Evolutionary conservation across 257 asterid species (phyloP).

Genomic region (Mentha longifolia): DNA sequence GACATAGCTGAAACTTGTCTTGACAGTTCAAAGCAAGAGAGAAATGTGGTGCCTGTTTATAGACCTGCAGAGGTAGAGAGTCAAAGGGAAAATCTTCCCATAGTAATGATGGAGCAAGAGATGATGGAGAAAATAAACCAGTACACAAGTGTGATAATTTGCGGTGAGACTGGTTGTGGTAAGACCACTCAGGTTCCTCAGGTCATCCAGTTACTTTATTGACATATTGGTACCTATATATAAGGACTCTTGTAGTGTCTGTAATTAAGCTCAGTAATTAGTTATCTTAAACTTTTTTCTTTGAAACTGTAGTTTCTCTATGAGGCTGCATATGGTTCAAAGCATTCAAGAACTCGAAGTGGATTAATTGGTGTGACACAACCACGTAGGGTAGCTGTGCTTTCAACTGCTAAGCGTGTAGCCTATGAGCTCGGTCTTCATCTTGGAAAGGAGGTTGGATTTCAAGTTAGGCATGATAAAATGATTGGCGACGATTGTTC

Average conservation of each 20-base stretch:
- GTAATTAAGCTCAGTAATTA: too few species aligned
- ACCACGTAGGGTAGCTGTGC: constrained; percentile 93
- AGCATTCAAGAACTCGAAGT: constrained; percentile 40
- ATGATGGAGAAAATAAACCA: constrained; percentile 89
- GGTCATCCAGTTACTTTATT: constrained; percentile 49
- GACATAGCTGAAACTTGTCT: background rate
- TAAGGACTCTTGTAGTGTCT: too few species aligned
- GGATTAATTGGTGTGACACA: constrained; percentile 95
- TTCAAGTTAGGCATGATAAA: constrained; percentile 95
- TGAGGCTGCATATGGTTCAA: constrained; percentile 87
- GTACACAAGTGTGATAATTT: constrained; percentile 68
- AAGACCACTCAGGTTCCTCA: constrained; percentile 98
- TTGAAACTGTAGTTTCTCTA: constrained; percentile 67
- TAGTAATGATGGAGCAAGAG: constrained; percentile 98
- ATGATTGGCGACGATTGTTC: constrained; percentile 75
- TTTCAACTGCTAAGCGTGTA: constrained; percentile 95
- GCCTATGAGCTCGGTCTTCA: constrained; percentile 86
- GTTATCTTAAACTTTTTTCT: background rate
- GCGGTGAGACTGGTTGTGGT: constrained; percentile 99
- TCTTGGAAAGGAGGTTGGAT: constrained; percentile 90
- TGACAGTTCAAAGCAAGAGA: background rate
- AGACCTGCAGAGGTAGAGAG: constrained; percentile 77
- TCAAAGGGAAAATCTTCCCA: constrained; percentile 73
- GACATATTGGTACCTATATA: background rate
- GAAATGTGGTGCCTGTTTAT: constrained; percentile 54